Evolutionary conservation across 768 basidiomycete species (phyloP).

Genomic region (Cystobasidium onofrii): DNA sequence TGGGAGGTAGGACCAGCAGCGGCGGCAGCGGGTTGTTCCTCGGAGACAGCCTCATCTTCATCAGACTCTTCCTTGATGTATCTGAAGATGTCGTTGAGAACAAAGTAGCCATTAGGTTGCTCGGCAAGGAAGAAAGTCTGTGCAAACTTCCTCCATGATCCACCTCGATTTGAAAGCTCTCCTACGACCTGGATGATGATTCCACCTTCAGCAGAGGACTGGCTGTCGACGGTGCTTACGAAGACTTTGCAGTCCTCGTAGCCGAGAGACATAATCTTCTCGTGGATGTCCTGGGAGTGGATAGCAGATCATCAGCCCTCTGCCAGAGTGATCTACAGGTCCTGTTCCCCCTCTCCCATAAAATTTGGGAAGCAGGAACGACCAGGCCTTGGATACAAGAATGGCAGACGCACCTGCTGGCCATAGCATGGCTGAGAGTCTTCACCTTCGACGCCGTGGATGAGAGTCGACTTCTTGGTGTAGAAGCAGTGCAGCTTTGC

Average conservation of each 20-base stretch:
- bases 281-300: slow-evolving; percentile 78
- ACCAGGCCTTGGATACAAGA: slow-evolving; percentile 29
- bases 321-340: not conserved
- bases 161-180: slow-evolving; percentile 89
- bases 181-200: slow-evolving; percentile 98
- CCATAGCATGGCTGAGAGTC: slow-evolving; percentile 80
- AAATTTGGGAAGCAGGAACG: not conserved
- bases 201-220: slow-evolving; percentile 85
- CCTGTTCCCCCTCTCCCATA: slow-evolving; percentile 1
- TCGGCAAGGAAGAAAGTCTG: slow-evolving; percentile 99
- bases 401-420: slow-evolving; percentile 83
- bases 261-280: slow-evolving; percentile 84
- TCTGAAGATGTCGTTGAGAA: slow-evolving; percentile 99
- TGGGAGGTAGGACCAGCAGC: slow-evolving; percentile 45
- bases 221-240: slow-evolving; percentile 96
- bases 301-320: not conserved
- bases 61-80: slow-evolving; percentile 71
- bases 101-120: slow-evolving; percentile 98
- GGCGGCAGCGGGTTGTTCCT: slow-evolving; percentile 35
- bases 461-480: slow-evolving; percentile 93
- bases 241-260: slow-evolving; percentile 97
- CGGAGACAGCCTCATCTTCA: slow-evolving; percentile 46
- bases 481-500: slow-evolving; percentile 97
- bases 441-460: slow-evolving; percentile 95
- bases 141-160: slow-evolving; percentile 94